Evolutionary conservation across 2,329 filamentous ascomycete species (phyloP), one percentile per base, ranked within the genome.

Genomic region (Xylaria multiplex): DNA sequence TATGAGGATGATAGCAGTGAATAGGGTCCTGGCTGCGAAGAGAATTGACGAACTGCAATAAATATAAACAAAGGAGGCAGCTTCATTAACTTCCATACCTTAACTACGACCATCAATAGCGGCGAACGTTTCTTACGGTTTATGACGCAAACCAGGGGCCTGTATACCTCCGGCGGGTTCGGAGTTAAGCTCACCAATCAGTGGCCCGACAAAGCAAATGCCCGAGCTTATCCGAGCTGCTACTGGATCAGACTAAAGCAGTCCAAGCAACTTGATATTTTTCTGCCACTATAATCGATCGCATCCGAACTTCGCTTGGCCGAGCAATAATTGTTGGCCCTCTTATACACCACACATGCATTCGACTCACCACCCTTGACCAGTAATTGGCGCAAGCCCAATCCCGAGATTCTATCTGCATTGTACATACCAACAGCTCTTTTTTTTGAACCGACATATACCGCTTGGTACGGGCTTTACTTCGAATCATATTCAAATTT

Each of bases 211-310:
- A 66, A 69, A 35, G 32, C 45, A 27, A 54, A 69, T 53, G 61
- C 57, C 69, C 59, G 57, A 69, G 67, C 62, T 72, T 73, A 72
- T 75, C 72, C 72, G 71, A 73, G 69, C 69, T 75, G 69, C 69
- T 75, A 69, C 65, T 52, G 35, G 35, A 37, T 9, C 19, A 37
- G 35, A 37, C 35, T 37, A 37, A 37, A 13, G 27, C 32, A 30
- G 54, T 35, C 30, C 37, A 8, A 11, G 37, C 24, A 27, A 40
- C 50, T 32, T 32, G 42, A 52, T 64, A 52, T 56, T 65, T 61
- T 62, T 63, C 40, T 60, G 42, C 14, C n/a, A 35, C 35, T 37
- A 37, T 45, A 22, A 58, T 64, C 56, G 59, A 58, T 64, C 56
- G 59, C 62, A 64, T 57, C 43, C 43, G 30, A 43, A 22, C 22